Evolutionary conservation across 1,284 basidiomycete genomes (phyloP).

Genomic region (Amylostereum chailletii): DNA sequence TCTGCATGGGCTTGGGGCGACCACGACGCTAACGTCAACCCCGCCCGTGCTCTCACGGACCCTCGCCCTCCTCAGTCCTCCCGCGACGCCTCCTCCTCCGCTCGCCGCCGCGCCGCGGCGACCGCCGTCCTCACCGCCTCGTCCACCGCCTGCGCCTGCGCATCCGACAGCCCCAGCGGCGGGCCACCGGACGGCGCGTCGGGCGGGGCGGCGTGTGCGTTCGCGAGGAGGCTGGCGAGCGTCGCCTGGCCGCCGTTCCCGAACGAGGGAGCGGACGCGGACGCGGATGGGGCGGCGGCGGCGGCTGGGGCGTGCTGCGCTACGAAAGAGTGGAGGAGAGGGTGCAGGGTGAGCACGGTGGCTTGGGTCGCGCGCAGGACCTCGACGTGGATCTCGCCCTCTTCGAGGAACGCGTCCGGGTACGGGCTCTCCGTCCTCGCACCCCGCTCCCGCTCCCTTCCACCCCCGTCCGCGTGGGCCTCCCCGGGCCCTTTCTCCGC

Average conservation of each 20-base stretch:
- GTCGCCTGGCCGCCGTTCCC: constrained; percentile 48
- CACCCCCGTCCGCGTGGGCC: constrained; percentile 16
- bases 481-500: no score
- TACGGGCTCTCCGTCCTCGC: constrained; percentile 31
- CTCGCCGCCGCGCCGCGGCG: constrained; percentile 61
- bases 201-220: constrained; percentile 43
- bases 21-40: no score
- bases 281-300: constrained; percentile 21
- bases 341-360: constrained; percentile 43
- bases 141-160: constrained; percentile 57
- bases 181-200: constrained; percentile 14
- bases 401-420: constrained; percentile 42
- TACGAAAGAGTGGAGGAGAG: constrained; percentile 49
- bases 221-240: constrained; percentile 57
- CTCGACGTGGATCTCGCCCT: constrained; percentile 50
- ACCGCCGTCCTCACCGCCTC: constrained; percentile 64
- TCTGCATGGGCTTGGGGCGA: no score
- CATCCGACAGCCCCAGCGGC: constrained; percentile 54
- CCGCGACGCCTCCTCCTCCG: constrained; percentile 62
- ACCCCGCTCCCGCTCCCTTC: constrained; percentile 28
- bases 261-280: constrained; percentile 25
- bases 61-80: constrained; percentile 41
- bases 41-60: constrained; percentile 5
- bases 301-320: constrained; percentile 32
- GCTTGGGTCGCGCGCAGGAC: constrained; percentile 44